These are phyloP conservation scores for Microdochium paspali DNA, from an alignment of 2,329 filamentous ascomycete genomes.

Conservation along the genomic window DNA sequence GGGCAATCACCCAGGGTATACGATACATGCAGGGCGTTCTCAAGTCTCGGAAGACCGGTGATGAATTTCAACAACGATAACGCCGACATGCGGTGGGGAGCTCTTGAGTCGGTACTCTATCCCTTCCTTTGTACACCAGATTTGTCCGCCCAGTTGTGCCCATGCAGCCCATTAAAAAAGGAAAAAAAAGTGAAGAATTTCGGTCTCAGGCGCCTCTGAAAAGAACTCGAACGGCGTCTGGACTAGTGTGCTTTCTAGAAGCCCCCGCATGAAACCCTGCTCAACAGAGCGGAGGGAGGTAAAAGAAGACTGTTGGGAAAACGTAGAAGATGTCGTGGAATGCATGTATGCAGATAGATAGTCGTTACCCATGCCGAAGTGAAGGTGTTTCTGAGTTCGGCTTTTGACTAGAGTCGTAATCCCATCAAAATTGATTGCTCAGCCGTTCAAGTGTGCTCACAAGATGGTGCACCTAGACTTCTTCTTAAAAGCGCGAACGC, in stretches of 20 bases:
- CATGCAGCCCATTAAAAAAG: neutral
- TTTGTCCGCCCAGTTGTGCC: neutral
- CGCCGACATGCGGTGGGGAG: neutral
- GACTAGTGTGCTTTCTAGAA: neutral
- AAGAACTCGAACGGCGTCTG: neutral
- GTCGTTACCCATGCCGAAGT: neutral
- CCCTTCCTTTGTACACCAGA: neutral
- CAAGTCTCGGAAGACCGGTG: neutral
- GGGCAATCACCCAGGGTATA: no score
- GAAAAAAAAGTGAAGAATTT: no score
- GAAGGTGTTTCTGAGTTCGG: no score
- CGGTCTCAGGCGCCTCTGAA: neutral
- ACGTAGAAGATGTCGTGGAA: neutral
- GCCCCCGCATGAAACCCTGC: neutral
- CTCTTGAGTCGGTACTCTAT: neutral
- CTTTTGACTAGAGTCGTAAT: slow-evolving; percentile 2
- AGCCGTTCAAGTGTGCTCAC: no score
- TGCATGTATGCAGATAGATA: neutral
- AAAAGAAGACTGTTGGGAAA: neutral
- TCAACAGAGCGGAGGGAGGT: neutral
- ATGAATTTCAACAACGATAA: neutral
- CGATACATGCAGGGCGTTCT: neutral
- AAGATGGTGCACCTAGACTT: slow-evolving; percentile 32
- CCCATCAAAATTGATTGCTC: no score
- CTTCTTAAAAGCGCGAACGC: slow-evolving; percentile 50